Conservation (phyloP, 768 basidiomycete genomes). For the Termitomyces sp. region DNA sequence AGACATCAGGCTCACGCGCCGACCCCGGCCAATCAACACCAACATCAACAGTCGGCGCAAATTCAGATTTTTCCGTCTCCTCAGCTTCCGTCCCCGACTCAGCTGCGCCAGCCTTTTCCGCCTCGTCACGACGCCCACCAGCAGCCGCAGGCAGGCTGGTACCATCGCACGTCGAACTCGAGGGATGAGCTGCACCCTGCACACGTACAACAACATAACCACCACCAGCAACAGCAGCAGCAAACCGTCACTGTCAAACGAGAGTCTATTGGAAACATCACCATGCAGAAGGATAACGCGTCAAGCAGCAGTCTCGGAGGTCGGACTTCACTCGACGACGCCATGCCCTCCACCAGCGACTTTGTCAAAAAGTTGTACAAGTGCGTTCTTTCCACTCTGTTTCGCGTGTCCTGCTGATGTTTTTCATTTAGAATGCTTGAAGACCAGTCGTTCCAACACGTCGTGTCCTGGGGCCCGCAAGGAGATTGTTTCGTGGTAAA, state of each 20-base stretch:
- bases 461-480: constrained; percentile 80
- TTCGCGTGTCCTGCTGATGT: neutral
- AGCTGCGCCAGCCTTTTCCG: neutral
- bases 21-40: neutral
- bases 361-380: constrained; percentile 95
- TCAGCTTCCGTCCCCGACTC: neutral
- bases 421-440: constrained; percentile 85
- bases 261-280: constrained; percentile 10
- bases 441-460: constrained; percentile 63
- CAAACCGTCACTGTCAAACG: constrained; percentile 19
- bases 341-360: constrained; percentile 85
- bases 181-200: constrained; percentile 33
- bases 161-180: constrained; percentile 27
- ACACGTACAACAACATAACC: neutral
- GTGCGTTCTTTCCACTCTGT: constrained; percentile 37
- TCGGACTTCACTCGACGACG: constrained; percentile 47
- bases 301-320: neutral
- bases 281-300: constrained; percentile 6
- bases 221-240: constrained; percentile 12
- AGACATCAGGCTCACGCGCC: neutral
- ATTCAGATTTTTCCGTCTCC: neutral
- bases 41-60: neutral
- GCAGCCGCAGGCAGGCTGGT: neutral
- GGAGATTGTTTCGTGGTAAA: constrained; percentile 94
- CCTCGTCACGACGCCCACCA: neutral